A percentile compares a stretch with the other conserved stretches of the same genome.
Evolutionary conservation across 2,329 filamentous ascomycete genomes (phyloP).

Genomic region (Trichoderma endophyticum): DNA sequence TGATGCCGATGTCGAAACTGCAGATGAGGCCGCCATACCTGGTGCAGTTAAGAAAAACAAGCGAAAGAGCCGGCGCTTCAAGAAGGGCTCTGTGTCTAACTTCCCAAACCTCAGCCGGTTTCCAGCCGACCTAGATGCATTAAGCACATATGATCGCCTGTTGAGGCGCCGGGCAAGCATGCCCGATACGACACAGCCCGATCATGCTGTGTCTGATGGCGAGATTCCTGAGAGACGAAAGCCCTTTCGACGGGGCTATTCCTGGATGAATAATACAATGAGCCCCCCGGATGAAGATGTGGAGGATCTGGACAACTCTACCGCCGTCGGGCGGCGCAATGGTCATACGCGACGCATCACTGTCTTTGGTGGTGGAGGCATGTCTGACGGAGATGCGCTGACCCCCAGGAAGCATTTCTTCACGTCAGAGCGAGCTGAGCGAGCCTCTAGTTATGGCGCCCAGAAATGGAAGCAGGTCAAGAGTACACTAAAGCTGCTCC

Average conservation of each 20-base stretch:
- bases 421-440: conserved; percentile 64
- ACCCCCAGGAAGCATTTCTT: conserved; percentile 57
- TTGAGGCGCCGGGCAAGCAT: conserved; percentile 64
- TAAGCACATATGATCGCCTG: conserved; percentile 44
- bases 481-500: conserved; percentile 75
- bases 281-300: conserved; percentile 48
- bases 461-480: conserved; percentile 94
- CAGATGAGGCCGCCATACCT: conserved; percentile 63
- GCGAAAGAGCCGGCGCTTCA: conserved; percentile 59
- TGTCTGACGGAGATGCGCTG: conserved; percentile 61
- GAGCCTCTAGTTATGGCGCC: conserved; percentile 69
- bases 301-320: conserved; percentile 52
- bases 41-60: conserved; percentile 49
- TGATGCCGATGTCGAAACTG: conserved; percentile 76
- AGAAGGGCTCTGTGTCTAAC: conserved; percentile 57
- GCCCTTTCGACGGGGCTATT: conserved; percentile 54
- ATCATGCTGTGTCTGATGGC: conserved; percentile 70
- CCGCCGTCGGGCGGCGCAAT: conserved; percentile 47
- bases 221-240: conserved; percentile 62
- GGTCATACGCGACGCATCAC: conserved; percentile 66
- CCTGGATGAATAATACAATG: conserved; percentile 51
- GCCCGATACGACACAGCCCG: conserved; percentile 56
- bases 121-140: conserved; percentile 40
- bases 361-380: conserved; percentile 61
- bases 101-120: conserved; percentile 61